Conservation (phyloP, 495 filamentous ascomycete species). For the Trichoderma virens region DNA sequence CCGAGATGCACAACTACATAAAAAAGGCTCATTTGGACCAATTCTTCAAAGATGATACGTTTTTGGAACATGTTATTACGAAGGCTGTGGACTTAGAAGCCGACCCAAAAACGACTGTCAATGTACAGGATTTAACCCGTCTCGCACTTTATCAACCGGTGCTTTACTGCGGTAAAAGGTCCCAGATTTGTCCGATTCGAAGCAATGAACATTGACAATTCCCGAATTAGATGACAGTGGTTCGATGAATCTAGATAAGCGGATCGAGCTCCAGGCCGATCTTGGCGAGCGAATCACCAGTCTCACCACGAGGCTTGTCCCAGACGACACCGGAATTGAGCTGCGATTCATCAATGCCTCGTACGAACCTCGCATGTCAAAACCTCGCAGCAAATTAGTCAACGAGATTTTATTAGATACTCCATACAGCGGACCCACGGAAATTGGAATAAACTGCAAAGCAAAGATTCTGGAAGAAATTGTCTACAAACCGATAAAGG, state of each 20-base stretch:
- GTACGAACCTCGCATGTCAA: not conserved
- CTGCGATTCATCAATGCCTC: not conserved
- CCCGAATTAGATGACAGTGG: not conserved
- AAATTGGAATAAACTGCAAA: not conserved
- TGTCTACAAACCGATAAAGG: not conserved
- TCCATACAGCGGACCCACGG: not conserved
- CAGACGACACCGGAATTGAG: not conserved
- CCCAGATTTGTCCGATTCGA: not conserved
- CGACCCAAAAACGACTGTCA: not conserved
- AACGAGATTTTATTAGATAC: not conserved
- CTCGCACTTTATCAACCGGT: not conserved
- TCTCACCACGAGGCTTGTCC: not conserved
- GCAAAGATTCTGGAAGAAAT: not conserved
- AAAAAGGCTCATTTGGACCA: not conserved
- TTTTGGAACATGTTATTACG: not conserved
- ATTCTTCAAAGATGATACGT: not conserved
- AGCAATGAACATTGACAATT: not conserved
- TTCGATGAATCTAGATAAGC: not conserved
- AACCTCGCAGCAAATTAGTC: not conserved
- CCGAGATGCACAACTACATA: not conserved
- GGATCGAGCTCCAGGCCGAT: not conserved
- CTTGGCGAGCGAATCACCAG: not conserved
- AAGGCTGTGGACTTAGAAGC: not conserved
- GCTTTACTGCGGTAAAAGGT: not conserved
- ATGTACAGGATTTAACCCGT: not conserved